Evolutionary conservation across 1,284 basidiomycete genomes (phyloP), one percentile per base, ranked within the genome.

Genomic region (Leccinum griseonigrum): DNA sequence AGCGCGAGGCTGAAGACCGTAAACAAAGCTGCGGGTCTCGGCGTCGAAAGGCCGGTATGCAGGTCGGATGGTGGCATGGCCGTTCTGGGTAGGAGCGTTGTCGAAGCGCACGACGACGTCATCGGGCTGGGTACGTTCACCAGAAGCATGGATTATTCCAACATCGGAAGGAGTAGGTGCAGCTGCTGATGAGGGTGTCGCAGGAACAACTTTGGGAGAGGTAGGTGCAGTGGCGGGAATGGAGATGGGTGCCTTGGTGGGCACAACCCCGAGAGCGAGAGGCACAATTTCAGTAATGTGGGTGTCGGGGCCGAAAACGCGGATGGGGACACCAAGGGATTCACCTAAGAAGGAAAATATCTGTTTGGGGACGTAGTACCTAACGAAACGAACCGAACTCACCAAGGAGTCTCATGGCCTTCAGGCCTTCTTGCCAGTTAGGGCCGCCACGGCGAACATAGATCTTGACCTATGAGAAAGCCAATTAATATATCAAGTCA

Each of bases 391-490:
- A 57, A 46, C 5, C 31, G 29, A 29, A 63, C 66, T 4, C n/a
- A 75, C 71, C 97, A 71, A 98, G 91, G 26, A 98, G 86, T 67
- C 95, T 91, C 95, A 99, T 98, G 59, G 97, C 96, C 82, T 98
- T 97, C 76, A 98, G 87, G 79, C 96, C 97, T 77, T 98, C 97
- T 82, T 99, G 97, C 85, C 98, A 99, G 86, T 99, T 99, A 68
- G 97, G 97, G 28, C 97, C 97, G 77, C 96, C 97, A 76, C 97
- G 95, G 72, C 97, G 94, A 60, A 98, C 95, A 75, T 94, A 99
- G 78, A 97, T 97, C 78, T 87, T 89, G 77, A 97, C 94, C 64
- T 87, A 80, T 22, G 32, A 11, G 8, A 8, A 46, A 53, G 11
- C 6, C 3, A 14, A 26, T 61, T 10, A 29, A 60, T 4, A 52